Conservation (phyloP, 495 filamentous ascomycete species). For the Wilcoxina mikolae region DNA sequence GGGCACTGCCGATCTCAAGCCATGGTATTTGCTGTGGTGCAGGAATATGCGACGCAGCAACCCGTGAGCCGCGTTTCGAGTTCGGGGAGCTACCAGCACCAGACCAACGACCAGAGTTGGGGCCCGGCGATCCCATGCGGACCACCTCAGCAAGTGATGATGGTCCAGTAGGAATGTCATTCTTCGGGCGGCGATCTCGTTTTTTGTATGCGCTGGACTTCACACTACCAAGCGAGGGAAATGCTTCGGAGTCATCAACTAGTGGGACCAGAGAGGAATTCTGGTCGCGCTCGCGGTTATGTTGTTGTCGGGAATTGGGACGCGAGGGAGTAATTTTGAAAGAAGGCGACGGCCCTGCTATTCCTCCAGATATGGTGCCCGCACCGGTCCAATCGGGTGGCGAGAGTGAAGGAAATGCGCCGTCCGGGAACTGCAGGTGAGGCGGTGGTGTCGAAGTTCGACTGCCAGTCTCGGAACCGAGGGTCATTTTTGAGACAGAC, state of each 20-base stretch:
- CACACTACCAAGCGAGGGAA: conserved; percentile 69
- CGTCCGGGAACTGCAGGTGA: conserved; percentile 73
- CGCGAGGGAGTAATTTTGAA: conserved; percentile 61
- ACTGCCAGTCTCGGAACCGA: conserved; percentile 29
- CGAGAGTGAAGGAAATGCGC: conserved; percentile 69
- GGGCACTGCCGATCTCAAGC: conserved; percentile 82
- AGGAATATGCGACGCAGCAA: conserved; percentile 48
- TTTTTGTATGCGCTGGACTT: conserved; percentile 63
- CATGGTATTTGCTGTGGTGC: conserved; percentile 87
- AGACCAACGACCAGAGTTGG: conserved; percentile 29
- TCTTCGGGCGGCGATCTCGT: conserved; percentile 44
- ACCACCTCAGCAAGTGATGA: conserved; percentile 89
- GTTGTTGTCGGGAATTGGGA: conserved; percentile 75
- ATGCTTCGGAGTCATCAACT: conserved; percentile 89
- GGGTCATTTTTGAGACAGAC: conserved; percentile 28
- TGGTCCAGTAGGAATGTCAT: conserved; percentile 53
- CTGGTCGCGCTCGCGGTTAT: conserved; percentile 44
- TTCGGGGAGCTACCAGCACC: conserved; percentile 13
- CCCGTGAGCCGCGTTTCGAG: conserved; percentile 22
- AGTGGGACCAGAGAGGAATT: conserved; percentile 48
- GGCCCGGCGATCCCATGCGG: conserved; percentile 68
- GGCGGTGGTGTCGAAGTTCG: conserved; percentile 30
- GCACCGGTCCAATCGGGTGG: conserved; percentile 47
- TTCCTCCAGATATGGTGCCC: too few relatives aligned
- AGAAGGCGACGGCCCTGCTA: conserved; percentile 45